Percentiles rank a stretch among this genome's conserved stretches.
These are phyloP conservation scores for Candida corydali DNA, from an alignment of 805 yeast species.

Conservation along the genomic window DNA sequence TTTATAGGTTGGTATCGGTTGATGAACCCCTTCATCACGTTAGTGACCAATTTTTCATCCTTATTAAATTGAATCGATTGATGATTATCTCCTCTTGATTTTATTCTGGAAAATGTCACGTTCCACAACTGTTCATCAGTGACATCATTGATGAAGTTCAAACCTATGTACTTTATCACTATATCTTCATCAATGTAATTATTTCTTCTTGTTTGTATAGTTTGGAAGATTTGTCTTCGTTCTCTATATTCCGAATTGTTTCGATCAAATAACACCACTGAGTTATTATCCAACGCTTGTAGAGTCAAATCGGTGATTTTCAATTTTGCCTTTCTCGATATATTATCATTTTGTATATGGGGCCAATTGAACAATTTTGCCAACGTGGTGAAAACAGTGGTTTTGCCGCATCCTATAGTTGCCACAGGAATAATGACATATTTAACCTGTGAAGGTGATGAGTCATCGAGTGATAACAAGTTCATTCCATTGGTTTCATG, in stretches of 20 bases:
- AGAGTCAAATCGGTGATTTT: conserved; percentile 47
- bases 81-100: conserved; percentile 79
- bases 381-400: conserved; percentile 70
- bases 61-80: conserved; percentile 65
- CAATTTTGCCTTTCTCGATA: conserved; percentile 44
- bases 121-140: conserved; percentile 38
- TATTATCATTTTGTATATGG: conserved; percentile 79
- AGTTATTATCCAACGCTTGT: conserved; percentile 19
- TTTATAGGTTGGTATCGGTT: conserved; percentile 62
- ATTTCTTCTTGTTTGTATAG: conserved; percentile 41
- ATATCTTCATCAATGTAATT: conserved; percentile 32
- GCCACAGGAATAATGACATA: conserved; percentile 79
- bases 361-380: conserved; percentile 60
- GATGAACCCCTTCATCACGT: conserved; percentile 72
- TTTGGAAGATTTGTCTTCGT: conserved; percentile 59
- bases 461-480: conserved; percentile 37
- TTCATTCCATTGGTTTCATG: conserved; percentile 51
- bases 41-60: conserved; percentile 47
- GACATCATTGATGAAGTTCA: conserved; percentile 51
- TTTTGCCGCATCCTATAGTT: conserved; percentile 93
- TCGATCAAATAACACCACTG: conserved; percentile 70
- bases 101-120: conserved; percentile 57
- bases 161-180: conserved; percentile 56
- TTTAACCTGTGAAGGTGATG: conserved; percentile 29
- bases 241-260: conserved; percentile 76